Percentiles rank a stretch among this genome's conserved stretches.
Conservation (phyloP, 805 yeast genomes). For the Ogataea nonfermentans region DNA sequence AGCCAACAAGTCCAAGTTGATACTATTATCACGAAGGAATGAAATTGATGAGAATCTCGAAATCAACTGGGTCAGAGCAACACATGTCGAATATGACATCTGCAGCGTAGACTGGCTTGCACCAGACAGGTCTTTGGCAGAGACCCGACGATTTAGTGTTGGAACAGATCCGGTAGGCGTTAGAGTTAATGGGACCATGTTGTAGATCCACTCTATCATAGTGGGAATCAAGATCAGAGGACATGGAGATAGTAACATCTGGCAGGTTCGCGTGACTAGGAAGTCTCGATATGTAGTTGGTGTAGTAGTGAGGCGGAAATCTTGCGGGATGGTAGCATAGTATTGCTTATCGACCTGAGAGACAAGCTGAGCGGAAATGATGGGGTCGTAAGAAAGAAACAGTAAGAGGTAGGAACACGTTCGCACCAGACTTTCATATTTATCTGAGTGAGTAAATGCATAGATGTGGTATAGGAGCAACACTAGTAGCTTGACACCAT, state of each 20-base stretch:
- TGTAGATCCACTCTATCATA: constrained; percentile 58
- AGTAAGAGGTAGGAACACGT: constrained; percentile 51
- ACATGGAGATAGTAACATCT: constrained; percentile 37
- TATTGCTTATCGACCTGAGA: constrained; percentile 43
- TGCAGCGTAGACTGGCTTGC: constrained; percentile 27
- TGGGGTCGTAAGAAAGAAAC: constrained; percentile 41
- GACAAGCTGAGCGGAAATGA: constrained; percentile 40
- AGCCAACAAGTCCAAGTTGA: constrained; percentile 57
- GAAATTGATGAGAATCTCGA: constrained; percentile 36
- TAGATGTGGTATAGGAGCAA: constrained; percentile 56
- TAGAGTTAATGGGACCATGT: constrained; percentile 47
- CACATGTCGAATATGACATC: constrained; percentile 53
- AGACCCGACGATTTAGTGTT: constrained; percentile 17
- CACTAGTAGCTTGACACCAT: constrained; percentile 51
- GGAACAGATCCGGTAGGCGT: constrained; percentile 12
- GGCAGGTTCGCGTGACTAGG: constrained; percentile 50
- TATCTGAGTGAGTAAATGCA: constrained; percentile 41
- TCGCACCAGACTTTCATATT: constrained; percentile 44
- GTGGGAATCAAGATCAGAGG: constrained; percentile 42
- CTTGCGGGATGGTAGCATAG: constrained; percentile 51
- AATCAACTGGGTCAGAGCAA: constrained; percentile 43
- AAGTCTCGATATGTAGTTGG: constrained; percentile 63
- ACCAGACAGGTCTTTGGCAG: constrained; percentile 10
- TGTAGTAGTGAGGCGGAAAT: constrained; percentile 39
- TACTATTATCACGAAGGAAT: constrained; percentile 38